Conservation (phyloP, 345 rosid species). For the Erodium maritimum region DNA sequence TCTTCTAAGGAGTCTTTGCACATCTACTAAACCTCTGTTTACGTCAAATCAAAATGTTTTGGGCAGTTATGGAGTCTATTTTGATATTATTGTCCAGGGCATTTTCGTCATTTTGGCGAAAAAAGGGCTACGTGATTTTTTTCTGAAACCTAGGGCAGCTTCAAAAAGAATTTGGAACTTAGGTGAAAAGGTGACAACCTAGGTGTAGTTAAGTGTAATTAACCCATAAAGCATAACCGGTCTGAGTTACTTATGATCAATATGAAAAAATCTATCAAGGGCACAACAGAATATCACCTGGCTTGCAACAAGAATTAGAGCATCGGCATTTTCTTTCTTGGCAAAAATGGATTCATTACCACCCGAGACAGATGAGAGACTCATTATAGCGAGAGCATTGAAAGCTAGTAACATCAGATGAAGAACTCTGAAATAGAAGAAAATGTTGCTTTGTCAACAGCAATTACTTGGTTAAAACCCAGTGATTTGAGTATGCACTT, state of each 20-base stretch:
- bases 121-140: too few relatives aligned
- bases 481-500: not conserved
- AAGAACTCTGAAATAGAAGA: constrained; percentile 35
- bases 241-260: not conserved
- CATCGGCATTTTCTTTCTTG: constrained; percentile 51
- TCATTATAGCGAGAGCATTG: constrained; percentile 41
- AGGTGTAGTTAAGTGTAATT: not conserved
- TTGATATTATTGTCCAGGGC: too few relatives aligned
- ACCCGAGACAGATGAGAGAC: constrained; percentile 43
- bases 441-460: constrained; percentile 11
- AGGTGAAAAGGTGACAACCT: too few relatives aligned
- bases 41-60: too few relatives aligned
- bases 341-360: constrained; percentile 35
- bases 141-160: too few relatives aligned
- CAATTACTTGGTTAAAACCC: not conserved
- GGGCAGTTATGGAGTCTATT: too few relatives aligned
- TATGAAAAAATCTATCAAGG: not conserved
- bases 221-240: not conserved
- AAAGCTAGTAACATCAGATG: constrained; percentile 58
- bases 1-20: too few relatives aligned
- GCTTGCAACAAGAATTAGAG: constrained; percentile 68
- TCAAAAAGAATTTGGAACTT: too few relatives aligned
- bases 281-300: constrained; percentile 31
- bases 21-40: too few relatives aligned
- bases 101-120: too few relatives aligned